Evolutionary conservation across 371 early-diverging fungal genomes (phyloP).

Genomic region (Mucor plumbeus): DNA sequence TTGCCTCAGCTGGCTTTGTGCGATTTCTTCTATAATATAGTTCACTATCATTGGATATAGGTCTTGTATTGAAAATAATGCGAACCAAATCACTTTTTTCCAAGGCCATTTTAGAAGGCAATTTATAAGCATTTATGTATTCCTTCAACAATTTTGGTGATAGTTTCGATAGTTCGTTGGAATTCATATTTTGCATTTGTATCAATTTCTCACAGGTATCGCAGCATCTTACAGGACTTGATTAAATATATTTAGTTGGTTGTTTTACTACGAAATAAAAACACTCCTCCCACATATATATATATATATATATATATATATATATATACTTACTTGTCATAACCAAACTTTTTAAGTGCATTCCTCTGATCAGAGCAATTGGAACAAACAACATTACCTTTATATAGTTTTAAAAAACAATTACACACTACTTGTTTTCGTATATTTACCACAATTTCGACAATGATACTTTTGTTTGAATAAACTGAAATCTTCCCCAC

Average conservation of each 20-base stretch:
- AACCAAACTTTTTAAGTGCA: slow-evolving; percentile 54
- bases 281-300: no score
- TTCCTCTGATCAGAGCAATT: slow-evolving; percentile 46
- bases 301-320: no score
- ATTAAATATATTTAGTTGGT: background rate
- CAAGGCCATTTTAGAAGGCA: slow-evolving; percentile 42
- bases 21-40: slow-evolving; percentile 36
- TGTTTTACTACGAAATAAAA: background rate
- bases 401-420: background rate
- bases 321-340: slow-evolving; percentile 55
- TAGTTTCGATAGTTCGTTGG: slow-evolving; percentile 30
- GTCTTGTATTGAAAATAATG: slow-evolving; percentile 50
- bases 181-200: slow-evolving; percentile 50
- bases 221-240: slow-evolving; percentile 51
- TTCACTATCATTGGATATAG: slow-evolving; percentile 52
- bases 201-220: slow-evolving; percentile 46
- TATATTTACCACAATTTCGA: slow-evolving; percentile 52
- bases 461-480: slow-evolving; percentile 55
- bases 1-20: slow-evolving; percentile 3
- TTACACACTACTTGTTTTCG: background rate
- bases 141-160: slow-evolving; percentile 41
- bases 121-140: slow-evolving; percentile 47
- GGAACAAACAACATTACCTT: slow-evolving; percentile 52
- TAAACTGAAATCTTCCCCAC: slow-evolving; percentile 42
- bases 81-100: slow-evolving; percentile 51